Evolutionary conservation across 139 green algal genomes (phyloP), one percentile per base, ranked within the genome.

Genomic region (Ettlia oleoabundans): DNA sequence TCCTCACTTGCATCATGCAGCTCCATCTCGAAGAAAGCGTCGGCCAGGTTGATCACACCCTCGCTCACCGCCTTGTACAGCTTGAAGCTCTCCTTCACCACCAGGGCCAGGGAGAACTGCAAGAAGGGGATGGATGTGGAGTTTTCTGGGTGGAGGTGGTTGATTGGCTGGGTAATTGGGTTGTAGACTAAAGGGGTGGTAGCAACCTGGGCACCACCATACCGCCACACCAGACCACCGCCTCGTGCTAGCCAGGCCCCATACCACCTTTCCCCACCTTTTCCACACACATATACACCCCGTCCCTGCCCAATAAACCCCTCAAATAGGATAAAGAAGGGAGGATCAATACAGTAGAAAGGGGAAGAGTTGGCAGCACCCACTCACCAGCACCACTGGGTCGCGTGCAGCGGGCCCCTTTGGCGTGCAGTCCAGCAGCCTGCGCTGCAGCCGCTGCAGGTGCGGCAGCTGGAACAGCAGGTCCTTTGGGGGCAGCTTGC

Each of bases 1-100:
- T n/a, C n/a, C 86, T 84, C 83, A 92, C 92, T 81, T 13, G 94
- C 95, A 68, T 95, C 89, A 4, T 86, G 64, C 51, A 89, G 87
- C 41, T 95, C 89, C 95, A 98, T 98, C 76, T 97, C 93, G 86
- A 98, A 98, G 77, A 96, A 98, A 67, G 92, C 88, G 84, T 98
- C 96, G 0, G 96, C 93, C 74, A 98, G 88, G 83, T 98, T 98
- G 82, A 98, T 97, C 28, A 98, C 81, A 19, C 96, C 96, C 85
- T 98, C 96, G 64, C 91, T 96, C 67, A 97, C 93, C 7, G 92
- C 89, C 53, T 93, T 91, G 88, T 98, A 98, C 63, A 89, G 15
- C 53, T 86, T 81, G 72, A 90, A 89, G 52, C 77, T 87, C 52
- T 90, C 86, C 42, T 83, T 76, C 9, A 86, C 78, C 41, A 90